Evolutionary conservation across 2,329 filamentous ascomycete species (phyloP).

Genomic region (Ophiostoma australiae): DNA sequence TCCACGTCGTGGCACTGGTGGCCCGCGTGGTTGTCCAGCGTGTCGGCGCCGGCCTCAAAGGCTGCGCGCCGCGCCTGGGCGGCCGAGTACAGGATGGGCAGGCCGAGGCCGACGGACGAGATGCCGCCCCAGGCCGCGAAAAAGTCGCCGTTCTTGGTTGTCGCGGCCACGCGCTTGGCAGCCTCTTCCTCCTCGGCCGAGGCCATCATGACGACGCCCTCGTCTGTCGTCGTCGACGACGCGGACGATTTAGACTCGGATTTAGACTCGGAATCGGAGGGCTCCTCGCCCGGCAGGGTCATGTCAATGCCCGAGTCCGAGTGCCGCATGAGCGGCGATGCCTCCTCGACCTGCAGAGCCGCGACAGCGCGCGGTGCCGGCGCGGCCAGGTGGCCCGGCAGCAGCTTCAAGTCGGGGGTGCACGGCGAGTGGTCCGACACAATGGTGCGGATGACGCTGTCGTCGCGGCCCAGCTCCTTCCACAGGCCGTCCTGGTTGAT

Average conservation of each 20-base stretch:
- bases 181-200: conserved; percentile 31
- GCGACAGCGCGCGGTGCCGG: conserved; percentile 1
- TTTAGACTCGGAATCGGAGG: neutral
- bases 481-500: conserved; percentile 81
- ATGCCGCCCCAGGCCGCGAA: conserved; percentile 96
- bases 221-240: conserved; percentile 18
- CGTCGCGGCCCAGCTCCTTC: conserved; percentile 64
- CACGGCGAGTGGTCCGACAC: conserved; percentile 96
- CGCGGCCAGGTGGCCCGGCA: conserved; percentile 59
- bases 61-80: conserved; percentile 55
- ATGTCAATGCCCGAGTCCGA: conserved; percentile 52
- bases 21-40: neutral
- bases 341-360: conserved; percentile 26
- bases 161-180: conserved; percentile 11
- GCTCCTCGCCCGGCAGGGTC: conserved; percentile 33
- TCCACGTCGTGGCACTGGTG: conserved; percentile 19
- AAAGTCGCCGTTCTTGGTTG: conserved; percentile 65
- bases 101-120: conserved; percentile 83
- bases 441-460: conserved; percentile 83
- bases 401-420: conserved; percentile 86
- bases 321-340: conserved; percentile 39
- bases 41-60: conserved; percentile 13
- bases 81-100: conserved; percentile 85
- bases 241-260: neutral
- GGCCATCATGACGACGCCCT: conserved; percentile 25